These are phyloP conservation scores for Oryza officinalis DNA, from an alignment of 176 grass and related monocot species.

Conservation along the genomic window DNA sequence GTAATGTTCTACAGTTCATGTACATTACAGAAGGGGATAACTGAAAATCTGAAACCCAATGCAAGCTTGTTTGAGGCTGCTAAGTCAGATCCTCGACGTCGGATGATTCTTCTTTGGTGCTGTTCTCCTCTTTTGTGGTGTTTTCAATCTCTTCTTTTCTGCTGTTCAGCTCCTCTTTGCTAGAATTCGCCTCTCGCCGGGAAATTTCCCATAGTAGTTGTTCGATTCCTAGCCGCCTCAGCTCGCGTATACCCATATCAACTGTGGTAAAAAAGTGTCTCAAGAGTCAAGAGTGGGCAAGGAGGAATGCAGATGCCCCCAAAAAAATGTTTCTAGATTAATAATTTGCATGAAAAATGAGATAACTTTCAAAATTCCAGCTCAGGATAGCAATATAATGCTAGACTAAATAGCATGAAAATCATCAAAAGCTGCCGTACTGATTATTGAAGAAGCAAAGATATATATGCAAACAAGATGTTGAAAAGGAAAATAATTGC, in stretches of 20 bases:
- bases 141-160: too few species aligned
- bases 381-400: not conserved
- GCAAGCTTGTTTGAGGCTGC: not conserved
- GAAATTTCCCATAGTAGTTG: constrained; percentile 79
- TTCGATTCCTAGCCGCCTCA: constrained; percentile 78
- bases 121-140: too few species aligned
- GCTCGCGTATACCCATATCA: constrained; percentile 71
- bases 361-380: not conserved
- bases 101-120: not conserved
- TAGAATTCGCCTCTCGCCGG: constrained; percentile 42
- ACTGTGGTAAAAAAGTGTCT: constrained; percentile 42
- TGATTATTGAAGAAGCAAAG: not conserved
- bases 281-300: not conserved
- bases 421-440: not conserved
- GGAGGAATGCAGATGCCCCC: not conserved
- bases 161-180: constrained; percentile 10
- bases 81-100: constrained; percentile 48
- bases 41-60: not conserved
- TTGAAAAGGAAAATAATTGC: not conserved
- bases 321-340: not conserved
- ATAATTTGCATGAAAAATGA: not conserved
- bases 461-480: not conserved
- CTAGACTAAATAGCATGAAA: not conserved
- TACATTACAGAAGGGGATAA: not conserved
- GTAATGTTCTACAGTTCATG: constrained; percentile 12